A percentile compares a stretch with the other conserved stretches of the same genome.
Evolutionary conservation across 169 alveolate species (phyloP).

Genomic region (Cyclospora cayetanensis): DNA sequence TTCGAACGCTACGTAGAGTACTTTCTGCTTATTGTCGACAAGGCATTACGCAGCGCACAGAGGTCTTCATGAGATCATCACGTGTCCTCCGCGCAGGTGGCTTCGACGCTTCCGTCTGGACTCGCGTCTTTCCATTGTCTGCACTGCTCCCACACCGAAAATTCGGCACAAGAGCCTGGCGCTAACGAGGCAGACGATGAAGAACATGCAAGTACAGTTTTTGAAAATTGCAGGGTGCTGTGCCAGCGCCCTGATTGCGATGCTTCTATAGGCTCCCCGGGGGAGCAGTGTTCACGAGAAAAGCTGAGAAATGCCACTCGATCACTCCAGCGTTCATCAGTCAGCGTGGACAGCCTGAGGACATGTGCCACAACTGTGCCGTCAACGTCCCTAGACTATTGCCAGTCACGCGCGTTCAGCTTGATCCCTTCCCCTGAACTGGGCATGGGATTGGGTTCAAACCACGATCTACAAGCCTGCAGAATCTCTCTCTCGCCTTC

Average conservation of each 20-base stretch:
- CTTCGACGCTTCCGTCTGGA: conserved; percentile 29
- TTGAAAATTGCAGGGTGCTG: conserved; percentile 20
- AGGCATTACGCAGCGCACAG: too few relatives aligned
- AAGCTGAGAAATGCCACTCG: too few relatives aligned
- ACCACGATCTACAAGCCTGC: conserved; percentile 1
- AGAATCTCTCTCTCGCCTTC: conserved; percentile 34
- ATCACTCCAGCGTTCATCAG: too few relatives aligned
- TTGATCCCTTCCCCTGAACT: background rate
- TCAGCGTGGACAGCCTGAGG: background rate
- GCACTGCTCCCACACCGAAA: background rate
- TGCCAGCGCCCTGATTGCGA: too few relatives aligned
- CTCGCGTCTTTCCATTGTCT: too few relatives aligned
- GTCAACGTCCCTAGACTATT: background rate
- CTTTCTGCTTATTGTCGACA: too few relatives aligned
- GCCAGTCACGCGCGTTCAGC: background rate
- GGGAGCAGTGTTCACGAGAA: too few relatives aligned
- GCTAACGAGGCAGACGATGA: conserved; percentile 1
- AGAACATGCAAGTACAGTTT: background rate
- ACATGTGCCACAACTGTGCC: conserved; percentile 3
- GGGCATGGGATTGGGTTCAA: background rate
- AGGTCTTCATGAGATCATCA: too few relatives aligned
- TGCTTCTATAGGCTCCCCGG: too few relatives aligned
- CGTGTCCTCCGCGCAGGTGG: conserved; percentile 48
- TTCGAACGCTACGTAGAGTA: background rate
- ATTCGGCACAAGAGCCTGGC: too few relatives aligned